Evolutionary conservation across 2,329 filamentous ascomycete genomes (phyloP).

Genomic region (Pseudocercospora cruenta): DNA sequence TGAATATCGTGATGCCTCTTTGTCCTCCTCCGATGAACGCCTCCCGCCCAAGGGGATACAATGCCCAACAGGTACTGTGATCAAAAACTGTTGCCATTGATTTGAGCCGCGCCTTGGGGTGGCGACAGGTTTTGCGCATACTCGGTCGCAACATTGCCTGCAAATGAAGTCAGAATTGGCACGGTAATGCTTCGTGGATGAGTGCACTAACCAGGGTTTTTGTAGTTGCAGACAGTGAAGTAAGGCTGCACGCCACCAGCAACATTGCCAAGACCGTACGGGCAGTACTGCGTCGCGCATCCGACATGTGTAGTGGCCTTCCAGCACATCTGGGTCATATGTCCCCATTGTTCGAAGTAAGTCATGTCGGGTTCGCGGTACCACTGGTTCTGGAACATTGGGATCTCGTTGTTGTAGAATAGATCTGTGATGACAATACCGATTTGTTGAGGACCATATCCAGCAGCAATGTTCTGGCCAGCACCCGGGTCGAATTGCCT

Average conservation of each 20-base stretch:
- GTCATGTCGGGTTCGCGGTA: slow-evolving; percentile 60
- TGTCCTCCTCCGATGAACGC: neutral
- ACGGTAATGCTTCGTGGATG: slow-evolving; percentile 30
- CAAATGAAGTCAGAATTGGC: neutral
- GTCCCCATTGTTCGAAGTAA: slow-evolving; percentile 69
- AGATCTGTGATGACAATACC: slow-evolving; percentile 72
- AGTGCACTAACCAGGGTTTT: slow-evolving; percentile 64
- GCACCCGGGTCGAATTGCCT: slow-evolving; percentile 15
- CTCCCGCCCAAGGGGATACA: no score
- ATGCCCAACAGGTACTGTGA: neutral
- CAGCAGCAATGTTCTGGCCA: slow-evolving; percentile 88
- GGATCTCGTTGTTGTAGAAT: slow-evolving; percentile 85
- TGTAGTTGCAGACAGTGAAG: slow-evolving; percentile 89
- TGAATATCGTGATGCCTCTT: neutral
- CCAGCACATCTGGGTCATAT: slow-evolving; percentile 78
- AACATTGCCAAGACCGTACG: slow-evolving; percentile 53
- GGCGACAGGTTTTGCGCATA: slow-evolving; percentile 2
- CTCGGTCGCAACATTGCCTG: slow-evolving; percentile 30
- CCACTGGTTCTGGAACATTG: slow-evolving; percentile 58
- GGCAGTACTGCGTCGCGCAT: slow-evolving; percentile 63
- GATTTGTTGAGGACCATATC: slow-evolving; percentile 59
- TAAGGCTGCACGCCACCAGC: slow-evolving; percentile 53
- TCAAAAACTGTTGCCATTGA: slow-evolving; percentile 3
- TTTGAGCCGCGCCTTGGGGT: slow-evolving; percentile 1
- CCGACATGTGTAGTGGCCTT: slow-evolving; percentile 64